Percentiles rank a stretch among this genome's conserved stretches.
Evolutionary conservation across 2,329 filamentous ascomycete species (phyloP).

Genomic region (Claviceps pusilla): DNA sequence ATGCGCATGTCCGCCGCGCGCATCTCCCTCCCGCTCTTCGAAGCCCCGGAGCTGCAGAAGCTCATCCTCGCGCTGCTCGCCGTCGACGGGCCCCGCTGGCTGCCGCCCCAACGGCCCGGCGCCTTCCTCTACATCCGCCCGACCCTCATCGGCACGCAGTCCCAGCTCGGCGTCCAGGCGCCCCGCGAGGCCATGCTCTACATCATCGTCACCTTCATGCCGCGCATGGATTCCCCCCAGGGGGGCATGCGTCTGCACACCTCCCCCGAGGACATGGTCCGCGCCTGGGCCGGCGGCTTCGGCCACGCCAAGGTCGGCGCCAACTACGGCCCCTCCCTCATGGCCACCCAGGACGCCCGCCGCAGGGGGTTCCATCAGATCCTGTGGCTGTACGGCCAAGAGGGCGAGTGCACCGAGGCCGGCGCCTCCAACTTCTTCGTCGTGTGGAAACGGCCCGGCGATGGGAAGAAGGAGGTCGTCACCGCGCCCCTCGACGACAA

Average conservation of each 20-base stretch:
- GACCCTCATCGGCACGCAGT: slow-evolving; percentile 70
- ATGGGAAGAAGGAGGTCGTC: slow-evolving; percentile 48
- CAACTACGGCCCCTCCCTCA: slow-evolving; percentile 76
- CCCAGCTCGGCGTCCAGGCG: slow-evolving; percentile 64
- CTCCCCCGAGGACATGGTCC: slow-evolving; percentile 64
- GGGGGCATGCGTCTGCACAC: slow-evolving; percentile 63
- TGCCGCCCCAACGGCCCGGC: slow-evolving; percentile 53
- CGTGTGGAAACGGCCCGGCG: slow-evolving; percentile 44
- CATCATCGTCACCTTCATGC: slow-evolving; percentile 56
- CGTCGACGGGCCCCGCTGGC: slow-evolving; percentile 63
- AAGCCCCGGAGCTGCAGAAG: slow-evolving; percentile 55
- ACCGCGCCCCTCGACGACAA: slow-evolving; percentile 73
- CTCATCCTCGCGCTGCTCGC: slow-evolving; percentile 58
- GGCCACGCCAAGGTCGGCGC: slow-evolving; percentile 86
- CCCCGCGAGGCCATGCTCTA: slow-evolving; percentile 80
- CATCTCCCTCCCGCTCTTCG: slow-evolving; percentile 61
- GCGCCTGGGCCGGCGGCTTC: slow-evolving; percentile 87
- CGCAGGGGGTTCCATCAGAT: slow-evolving; percentile 70
- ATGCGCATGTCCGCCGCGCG: slow-evolving; percentile 45
- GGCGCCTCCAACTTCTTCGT: slow-evolving; percentile 89
- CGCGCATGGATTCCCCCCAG: slow-evolving; percentile 33
- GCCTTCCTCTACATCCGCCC: slow-evolving; percentile 74
- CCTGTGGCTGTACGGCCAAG: slow-evolving; percentile 75
- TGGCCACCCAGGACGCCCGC: slow-evolving; percentile 63
- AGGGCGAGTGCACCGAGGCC: slow-evolving; percentile 73